These are phyloP conservation scores for Amylostereum areolatum DNA, from an alignment of 1,284 basidiomycete species.

Conservation along the genomic window DNA sequence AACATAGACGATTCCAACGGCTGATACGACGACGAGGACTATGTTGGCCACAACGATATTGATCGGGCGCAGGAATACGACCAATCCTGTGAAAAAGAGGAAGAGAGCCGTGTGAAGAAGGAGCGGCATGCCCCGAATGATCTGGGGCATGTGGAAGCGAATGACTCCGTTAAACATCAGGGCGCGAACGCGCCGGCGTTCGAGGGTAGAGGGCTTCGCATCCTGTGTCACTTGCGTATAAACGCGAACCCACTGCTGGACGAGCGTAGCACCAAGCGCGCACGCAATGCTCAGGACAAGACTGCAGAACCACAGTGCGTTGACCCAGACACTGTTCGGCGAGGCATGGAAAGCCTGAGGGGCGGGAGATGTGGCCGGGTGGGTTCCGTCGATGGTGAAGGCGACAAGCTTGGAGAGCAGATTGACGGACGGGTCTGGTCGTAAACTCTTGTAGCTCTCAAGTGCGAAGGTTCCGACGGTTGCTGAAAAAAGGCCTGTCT, in stretches of 20 bases:
- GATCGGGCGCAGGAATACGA: background rate
- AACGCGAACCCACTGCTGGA: constrained; percentile 1
- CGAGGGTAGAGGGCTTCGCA: background rate
- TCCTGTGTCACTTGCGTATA: background rate
- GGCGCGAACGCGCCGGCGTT: background rate
- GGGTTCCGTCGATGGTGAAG: background rate
- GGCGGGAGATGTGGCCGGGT: background rate
- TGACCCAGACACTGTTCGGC: background rate
- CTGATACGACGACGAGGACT: background rate
- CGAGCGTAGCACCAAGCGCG: background rate
- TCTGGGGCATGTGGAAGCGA: background rate
- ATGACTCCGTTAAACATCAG: background rate
- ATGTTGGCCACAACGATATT: background rate
- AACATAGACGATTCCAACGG: background rate
- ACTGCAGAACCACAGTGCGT: background rate
- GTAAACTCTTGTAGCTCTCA: constrained; percentile 16
- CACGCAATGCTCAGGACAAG: background rate
- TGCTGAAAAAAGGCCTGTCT: constrained; percentile 20
- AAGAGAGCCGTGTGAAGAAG: background rate
- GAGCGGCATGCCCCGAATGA: background rate
- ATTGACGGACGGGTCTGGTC: constrained; percentile 7
- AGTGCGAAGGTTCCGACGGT: constrained; percentile 16
- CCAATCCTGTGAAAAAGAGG: background rate
- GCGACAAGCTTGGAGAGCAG: background rate
- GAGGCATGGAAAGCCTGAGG: too few relatives aligned